These are phyloP conservation scores for Solanum rostratum DNA, from an alignment of 257 asterid genomes.

Conservation along the genomic window DNA sequence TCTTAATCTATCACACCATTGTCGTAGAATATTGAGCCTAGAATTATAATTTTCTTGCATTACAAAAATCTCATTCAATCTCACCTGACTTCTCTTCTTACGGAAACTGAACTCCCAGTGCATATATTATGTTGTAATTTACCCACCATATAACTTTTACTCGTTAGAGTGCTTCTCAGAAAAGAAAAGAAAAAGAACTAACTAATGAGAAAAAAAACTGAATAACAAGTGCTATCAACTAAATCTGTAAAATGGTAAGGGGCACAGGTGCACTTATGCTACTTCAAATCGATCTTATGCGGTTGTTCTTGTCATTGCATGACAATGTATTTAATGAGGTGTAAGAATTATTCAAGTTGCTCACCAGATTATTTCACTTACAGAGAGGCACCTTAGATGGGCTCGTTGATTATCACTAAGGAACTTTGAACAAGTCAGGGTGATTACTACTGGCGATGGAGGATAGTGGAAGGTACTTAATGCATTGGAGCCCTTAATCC, in stretches of 20 bases:
- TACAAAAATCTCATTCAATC: background rate
- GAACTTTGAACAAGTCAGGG: background rate
- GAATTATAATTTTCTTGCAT: background rate
- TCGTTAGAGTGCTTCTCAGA: background rate
- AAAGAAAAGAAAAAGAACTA: background rate
- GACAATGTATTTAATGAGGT: background rate
- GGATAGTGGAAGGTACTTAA: background rate
- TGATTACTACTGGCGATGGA: background rate
- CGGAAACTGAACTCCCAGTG: background rate
- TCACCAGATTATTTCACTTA: background rate
- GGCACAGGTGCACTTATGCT: background rate
- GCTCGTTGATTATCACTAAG: background rate
- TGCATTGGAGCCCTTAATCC: background rate
- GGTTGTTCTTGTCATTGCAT: background rate
- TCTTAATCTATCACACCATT: background rate
- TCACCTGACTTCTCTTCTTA: background rate
- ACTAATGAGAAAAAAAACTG: background rate
- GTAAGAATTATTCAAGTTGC: background rate
- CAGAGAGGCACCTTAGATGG: background rate
- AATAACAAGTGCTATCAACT: background rate
- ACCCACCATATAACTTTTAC: background rate
- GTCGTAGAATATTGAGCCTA: background rate
- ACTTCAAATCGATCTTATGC: background rate
- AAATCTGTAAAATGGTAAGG: background rate
- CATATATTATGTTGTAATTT: background rate